Percentiles rank a stretch among this genome's conserved stretches.
Conservation (phyloP, 306 rosid genomes). For the Malus fusca region DNA sequence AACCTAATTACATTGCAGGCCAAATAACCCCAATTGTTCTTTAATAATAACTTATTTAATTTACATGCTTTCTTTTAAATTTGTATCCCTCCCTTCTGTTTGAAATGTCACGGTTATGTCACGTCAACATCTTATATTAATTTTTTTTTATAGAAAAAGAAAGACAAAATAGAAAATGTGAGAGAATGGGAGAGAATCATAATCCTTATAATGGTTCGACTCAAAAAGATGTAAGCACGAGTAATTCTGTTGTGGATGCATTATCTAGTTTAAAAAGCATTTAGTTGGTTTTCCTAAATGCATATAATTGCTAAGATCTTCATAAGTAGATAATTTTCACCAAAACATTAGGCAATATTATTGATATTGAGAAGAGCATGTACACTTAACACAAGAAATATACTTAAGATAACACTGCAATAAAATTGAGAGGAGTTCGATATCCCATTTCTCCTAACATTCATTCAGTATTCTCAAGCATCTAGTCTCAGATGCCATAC, state of each 20-base stretch:
- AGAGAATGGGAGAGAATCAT: rapidly evolving
- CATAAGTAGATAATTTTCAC: neutral
- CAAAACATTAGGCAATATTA: neutral
- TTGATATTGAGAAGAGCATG: slow-evolving; percentile 7
- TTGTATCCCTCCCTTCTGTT: no score
- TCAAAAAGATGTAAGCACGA: no score
- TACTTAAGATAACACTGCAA: slow-evolving; percentile 6
- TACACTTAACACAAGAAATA: slow-evolving; percentile 22
- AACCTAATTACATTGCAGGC: neutral
- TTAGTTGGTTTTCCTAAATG: neutral
- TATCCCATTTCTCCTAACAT: slow-evolving; percentile 21
- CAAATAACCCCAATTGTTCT: no score
- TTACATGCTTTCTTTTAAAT: no score
- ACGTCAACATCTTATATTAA: no score
- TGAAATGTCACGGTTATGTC: no score
- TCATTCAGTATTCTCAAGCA: slow-evolving; percentile 2
- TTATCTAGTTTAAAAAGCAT: neutral
- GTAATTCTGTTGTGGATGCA: no score
- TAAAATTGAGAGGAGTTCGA: slow-evolving; percentile 15
- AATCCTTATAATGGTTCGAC: no score
- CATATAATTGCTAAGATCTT: neutral
- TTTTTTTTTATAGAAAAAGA: no score
- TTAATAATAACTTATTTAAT: no score
- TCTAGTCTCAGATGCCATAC: slow-evolving; percentile 14
- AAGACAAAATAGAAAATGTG: no score